Evolutionary conservation across 805 yeast species (phyloP).

Genomic region (Diddensiella caesifluorescens): DNA sequence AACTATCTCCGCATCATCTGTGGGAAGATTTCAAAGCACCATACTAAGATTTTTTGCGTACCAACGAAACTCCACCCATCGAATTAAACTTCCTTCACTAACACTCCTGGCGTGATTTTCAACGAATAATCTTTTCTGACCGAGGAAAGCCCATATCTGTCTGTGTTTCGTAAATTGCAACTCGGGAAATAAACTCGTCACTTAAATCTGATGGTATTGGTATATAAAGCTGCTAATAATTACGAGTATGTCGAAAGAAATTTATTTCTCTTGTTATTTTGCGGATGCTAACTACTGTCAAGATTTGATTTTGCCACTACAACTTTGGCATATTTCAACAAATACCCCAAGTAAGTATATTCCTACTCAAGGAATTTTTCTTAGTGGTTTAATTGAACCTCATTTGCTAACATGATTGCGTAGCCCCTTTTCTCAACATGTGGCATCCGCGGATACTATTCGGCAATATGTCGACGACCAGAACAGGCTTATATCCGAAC

Average conservation of each 20-base stretch:
- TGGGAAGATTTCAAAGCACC: no score
- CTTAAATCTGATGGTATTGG: constrained; percentile 50
- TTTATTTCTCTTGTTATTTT: not conserved
- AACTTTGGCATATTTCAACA: constrained; percentile 67
- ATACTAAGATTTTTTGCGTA: no score
- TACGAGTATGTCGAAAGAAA: constrained; percentile 42
- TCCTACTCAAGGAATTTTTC: not conserved
- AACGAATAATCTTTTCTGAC: no score
- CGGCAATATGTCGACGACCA: constrained; percentile 51
- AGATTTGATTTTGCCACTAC: constrained; percentile 61
- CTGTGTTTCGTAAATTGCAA: no score
- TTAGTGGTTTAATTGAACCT: not conserved
- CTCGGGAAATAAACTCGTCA: no score
- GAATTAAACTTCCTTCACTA: no score
- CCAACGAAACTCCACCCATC: no score
- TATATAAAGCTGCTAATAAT: constrained; percentile 50
- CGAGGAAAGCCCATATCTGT: no score
- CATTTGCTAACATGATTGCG: not conserved
- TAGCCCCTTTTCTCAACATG: constrained; percentile 82
- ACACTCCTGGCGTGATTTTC: no score
- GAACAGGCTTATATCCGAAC: constrained; percentile 65
- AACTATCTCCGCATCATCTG: no score
- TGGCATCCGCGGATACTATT: constrained; percentile 74
- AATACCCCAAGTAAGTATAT: constrained; percentile 46
- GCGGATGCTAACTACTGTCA: not conserved